Base-by-base conservation (phyloP, 2,329 filamentous ascomycete species). In the Trichothecium roseum region DNA sequence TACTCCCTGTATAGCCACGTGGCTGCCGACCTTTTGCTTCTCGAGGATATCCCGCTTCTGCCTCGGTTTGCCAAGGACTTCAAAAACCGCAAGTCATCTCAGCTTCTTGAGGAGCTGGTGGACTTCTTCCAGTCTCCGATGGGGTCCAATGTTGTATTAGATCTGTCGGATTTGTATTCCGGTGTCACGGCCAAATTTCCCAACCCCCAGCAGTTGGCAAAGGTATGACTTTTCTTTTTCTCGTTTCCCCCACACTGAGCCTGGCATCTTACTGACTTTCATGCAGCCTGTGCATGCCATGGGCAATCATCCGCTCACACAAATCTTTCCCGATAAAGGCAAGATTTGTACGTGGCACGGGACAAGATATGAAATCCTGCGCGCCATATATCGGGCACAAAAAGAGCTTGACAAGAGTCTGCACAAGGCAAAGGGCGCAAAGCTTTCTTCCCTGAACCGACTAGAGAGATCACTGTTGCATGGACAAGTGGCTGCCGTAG, bases 381-480 rank as follows among this genome's bases (percentile, higher is more conserved):
- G 61, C 10, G 61, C 68, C 4, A 50, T 75, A 2, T 57, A 62
- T 26, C 44, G 42, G 26, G 59, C 69, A 4, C 56, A 62, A 33
- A 52, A 56, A 8, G 54, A 50, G 3, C 54, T 76, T 27, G 54
- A 64, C 10, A 38, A 46, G 1, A 63, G 72, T 34, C 55, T 58
- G 4, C 47, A 47, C 12, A 59, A 62, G 34, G 63, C 64, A 33
- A 60, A 61, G 28, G 54, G 63, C 12, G 58, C 64, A 12, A 69
- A 68, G 34, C 55, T 77, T 5, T 70, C 69, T 6, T 60, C 63
- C 2, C 55, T 81, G 42, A 79, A 69, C 41, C 66, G 77, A 7
- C 59, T 81, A 7, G 74, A 81, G 50, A 63, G 77, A 39, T 79
- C 77, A 2, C 59, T 67, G 27, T 60, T 77, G 5, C 66, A 66